These are phyloP conservation scores for Luffa aegyptiaca DNA, from an alignment of 306 rosid species.

Conservation along the genomic window DNA sequence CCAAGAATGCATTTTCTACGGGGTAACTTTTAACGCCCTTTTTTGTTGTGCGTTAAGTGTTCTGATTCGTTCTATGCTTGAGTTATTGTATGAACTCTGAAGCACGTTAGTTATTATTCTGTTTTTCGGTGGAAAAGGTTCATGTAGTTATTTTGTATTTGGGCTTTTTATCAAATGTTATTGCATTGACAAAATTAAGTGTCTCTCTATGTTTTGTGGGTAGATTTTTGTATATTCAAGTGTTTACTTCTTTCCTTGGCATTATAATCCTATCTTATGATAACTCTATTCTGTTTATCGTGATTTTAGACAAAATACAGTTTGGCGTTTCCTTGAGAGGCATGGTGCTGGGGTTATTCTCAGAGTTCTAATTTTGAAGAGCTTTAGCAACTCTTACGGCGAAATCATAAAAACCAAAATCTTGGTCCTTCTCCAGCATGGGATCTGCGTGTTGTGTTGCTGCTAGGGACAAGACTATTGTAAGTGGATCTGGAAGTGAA, in stretches of 20 bases:
- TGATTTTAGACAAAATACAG: constrained; percentile 8
- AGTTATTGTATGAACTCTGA: background rate
- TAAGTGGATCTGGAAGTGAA: constrained; percentile 33
- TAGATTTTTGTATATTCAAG: background rate
- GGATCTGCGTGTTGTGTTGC: constrained; percentile 59
- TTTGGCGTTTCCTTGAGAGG: constrained; percentile 6
- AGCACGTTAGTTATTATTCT: background rate
- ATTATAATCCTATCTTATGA: background rate
- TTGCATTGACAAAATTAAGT: background rate
- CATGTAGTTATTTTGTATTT: background rate
- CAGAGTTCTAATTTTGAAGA: constrained; percentile 12
- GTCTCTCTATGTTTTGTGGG: background rate
- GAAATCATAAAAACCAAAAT: background rate
- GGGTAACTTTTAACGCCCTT: constrained; percentile 1
- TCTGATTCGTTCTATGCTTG: background rate
- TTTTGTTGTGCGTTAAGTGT: background rate
- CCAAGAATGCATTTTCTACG: background rate
- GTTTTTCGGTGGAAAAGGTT: background rate
- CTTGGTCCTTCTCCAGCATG: constrained; percentile 21
- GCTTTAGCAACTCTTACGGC: constrained; percentile 12
- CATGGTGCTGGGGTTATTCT: constrained; percentile 10
- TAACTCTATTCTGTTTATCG: background rate
- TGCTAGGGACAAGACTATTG: constrained; percentile 42
- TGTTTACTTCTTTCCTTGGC: background rate
- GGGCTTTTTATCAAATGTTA: background rate